These are phyloP conservation scores for Arabidopsis hybrid DNA, from an alignment of 441 rosid genomes.

Conservation along the genomic window DNA sequence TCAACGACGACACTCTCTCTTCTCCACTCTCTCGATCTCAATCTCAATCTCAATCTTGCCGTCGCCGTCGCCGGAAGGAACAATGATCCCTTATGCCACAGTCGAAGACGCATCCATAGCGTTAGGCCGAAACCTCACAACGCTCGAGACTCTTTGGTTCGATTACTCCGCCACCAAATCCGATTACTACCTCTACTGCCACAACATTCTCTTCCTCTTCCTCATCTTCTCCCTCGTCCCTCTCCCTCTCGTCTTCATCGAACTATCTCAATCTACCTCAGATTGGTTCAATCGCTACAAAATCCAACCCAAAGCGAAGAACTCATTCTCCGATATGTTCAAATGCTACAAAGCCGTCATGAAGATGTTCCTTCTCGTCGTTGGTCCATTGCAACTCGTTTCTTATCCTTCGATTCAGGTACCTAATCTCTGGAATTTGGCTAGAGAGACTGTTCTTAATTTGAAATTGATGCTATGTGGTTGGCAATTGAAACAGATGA, in stretches of 20 bases:
- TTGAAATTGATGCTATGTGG: too few species aligned
- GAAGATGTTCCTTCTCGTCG: constrained; percentile 73
- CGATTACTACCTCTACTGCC: constrained; percentile 82
- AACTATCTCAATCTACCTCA: constrained; percentile 49
- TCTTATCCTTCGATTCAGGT: constrained; percentile 86
- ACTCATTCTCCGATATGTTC: constrained; percentile 65
- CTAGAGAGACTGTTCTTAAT: not conserved
- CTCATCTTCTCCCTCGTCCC: constrained; percentile 74
- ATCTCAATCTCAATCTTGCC: constrained; percentile 16
- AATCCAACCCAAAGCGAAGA: constrained; percentile 84
- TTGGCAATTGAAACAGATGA: constrained; percentile 51
- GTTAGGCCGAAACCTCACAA: constrained; percentile 74
- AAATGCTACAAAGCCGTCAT: constrained; percentile 80
- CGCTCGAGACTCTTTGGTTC: constrained; percentile 76
- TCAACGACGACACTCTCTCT: constrained; percentile 1
- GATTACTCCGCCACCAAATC: constrained; percentile 80
- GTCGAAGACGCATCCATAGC: constrained; percentile 68
- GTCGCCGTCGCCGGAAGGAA: constrained; percentile 12
- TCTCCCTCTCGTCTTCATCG: constrained; percentile 67
- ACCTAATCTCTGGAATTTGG: not conserved
- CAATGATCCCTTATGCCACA: constrained; percentile 76
- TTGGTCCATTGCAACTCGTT: constrained; percentile 80
- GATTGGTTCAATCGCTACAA: constrained; percentile 61
- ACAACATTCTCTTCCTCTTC: constrained; percentile 78
- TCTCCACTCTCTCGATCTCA: constrained; percentile 11